Evolutionary conservation across 306 rosid species (phyloP), one percentile per base, ranked within the genome.

Genomic region (Glycine tomentella): DNA sequence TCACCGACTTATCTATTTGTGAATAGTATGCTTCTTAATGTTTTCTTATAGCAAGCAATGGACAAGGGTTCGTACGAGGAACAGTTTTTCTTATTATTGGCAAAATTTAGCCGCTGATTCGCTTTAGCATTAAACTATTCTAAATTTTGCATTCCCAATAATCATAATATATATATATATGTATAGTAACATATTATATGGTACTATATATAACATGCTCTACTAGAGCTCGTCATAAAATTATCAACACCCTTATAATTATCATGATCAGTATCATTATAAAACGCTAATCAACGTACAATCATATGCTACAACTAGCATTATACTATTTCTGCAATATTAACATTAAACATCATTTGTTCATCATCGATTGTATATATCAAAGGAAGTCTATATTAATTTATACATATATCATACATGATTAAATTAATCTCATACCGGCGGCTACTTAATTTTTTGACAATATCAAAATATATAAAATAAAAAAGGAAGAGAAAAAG

Each of bases 61-160:
- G 68, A 86, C 79, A 53, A 36, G 59, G 38, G 69, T 65, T 78
- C 85, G 89, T 76, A 83, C 89, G 81, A 86, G 87, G 83, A 80
- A 76, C 82, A 56, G 48, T 49, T 33, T 67, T 70, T 58, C 74
- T 56, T 55, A 46, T 36, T 68, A 52, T 78, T 63, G 57, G 53
- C 48, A n/a, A 7, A 42, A 51, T 62, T 57, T 69, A 61, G 72
- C 66, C 56, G 40, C 71, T 79, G 51, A 78, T 82, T 82, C 80
- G 64, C 53, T 79, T 56, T 65, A 42, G 8, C 78, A 33, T 72
- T 70, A 52, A 65, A 80, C 80, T 65, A 81, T 36, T 36, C 65
- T 50, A 73, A 45, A 81, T 31, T 25, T 48, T 57, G 40, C 55
- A 68, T 57, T 34, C 74, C 82, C 71, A 59, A 63, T 78, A 63